These are phyloP conservation scores for Sporobolomyces phaffii DNA, from an alignment of 768 basidiomycete genomes.

Conservation along the genomic window DNA sequence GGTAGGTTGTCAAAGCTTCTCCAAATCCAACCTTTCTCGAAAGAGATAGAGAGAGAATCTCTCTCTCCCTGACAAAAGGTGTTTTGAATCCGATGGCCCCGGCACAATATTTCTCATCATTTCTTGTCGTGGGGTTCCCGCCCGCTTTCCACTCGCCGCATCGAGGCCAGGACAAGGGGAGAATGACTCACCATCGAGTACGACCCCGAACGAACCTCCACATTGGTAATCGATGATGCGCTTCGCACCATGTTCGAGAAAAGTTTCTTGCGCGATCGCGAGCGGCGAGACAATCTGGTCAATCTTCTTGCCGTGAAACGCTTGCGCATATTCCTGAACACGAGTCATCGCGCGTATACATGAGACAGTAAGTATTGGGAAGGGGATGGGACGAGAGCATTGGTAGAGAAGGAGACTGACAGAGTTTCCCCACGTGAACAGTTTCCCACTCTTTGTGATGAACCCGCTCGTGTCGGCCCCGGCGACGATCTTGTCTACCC, in stretches of 20 bases:
- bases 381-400: too few species aligned
- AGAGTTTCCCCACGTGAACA: slow-evolving; percentile 37
- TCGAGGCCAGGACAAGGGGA: too few species aligned
- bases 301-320: slow-evolving; percentile 24
- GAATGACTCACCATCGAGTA: slow-evolving; percentile 29
- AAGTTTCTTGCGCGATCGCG: background rate
- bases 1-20: background rate
- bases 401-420: too few species aligned
- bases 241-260: slow-evolving; percentile 14
- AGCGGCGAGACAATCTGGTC: slow-evolving; percentile 29
- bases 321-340: slow-evolving; percentile 35
- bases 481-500: slow-evolving; percentile 9
- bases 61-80: too few species aligned
- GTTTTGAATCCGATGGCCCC: slow-evolving; percentile 38
- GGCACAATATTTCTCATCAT: slow-evolving; percentile 25
- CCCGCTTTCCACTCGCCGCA: too few species aligned
- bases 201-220: slow-evolving; percentile 32
- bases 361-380: too few species aligned
- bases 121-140: background rate
- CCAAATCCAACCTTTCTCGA: background rate
- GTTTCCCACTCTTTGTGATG: slow-evolving; percentile 24
- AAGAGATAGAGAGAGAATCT: too few species aligned
- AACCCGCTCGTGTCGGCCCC: slow-evolving; percentile 33
- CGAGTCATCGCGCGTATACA: too few species aligned
- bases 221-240: slow-evolving; percentile 34